Evolutionary conservation across 176 grass and related monocot genomes (phyloP).

Genomic region (Aegilops bicornis): DNA sequence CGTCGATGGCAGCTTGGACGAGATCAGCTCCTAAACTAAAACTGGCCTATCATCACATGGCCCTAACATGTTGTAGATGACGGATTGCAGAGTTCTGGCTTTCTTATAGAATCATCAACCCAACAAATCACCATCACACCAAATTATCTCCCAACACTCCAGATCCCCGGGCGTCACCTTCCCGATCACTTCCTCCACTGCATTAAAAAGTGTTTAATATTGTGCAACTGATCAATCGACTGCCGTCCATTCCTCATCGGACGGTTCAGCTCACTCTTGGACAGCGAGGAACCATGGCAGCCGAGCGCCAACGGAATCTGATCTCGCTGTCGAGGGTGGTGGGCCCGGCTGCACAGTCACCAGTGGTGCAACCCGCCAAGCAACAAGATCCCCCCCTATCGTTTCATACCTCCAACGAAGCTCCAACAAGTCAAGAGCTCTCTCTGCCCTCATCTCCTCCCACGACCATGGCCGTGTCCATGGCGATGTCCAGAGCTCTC

Average conservation of each 20-base stretch:
- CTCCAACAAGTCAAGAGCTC: constrained; percentile 9
- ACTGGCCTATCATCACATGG: constrained; percentile 10
- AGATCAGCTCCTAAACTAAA: background rate
- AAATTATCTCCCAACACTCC: constrained; percentile 6
- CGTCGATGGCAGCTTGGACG: background rate
- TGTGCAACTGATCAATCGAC: background rate
- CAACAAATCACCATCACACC: background rate
- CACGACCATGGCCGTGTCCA: constrained; percentile 29
- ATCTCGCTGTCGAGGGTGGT: background rate
- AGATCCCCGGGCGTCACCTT: background rate
- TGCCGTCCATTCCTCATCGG: constrained; percentile 5
- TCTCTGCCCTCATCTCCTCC: background rate
- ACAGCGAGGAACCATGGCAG: background rate
- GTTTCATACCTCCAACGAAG: background rate
- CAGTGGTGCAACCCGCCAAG: constrained; percentile 6
- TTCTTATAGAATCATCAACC: constrained; percentile 16
- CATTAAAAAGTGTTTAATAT: background rate
- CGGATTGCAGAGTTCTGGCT: background rate
- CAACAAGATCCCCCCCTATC: constrained; percentile 39
- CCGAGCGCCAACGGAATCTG: background rate
- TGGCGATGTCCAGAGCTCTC: constrained; percentile 35
- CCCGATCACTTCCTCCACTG: background rate
- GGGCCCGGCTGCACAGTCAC: background rate
- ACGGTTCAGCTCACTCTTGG: background rate
- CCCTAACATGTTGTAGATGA: background rate